Percentiles rank a stretch among this genome's conserved stretches.
These are phyloP conservation scores for Backusella circina DNA, from an alignment of 192 early-diverging fungal species.

Conservation along the genomic window DNA sequence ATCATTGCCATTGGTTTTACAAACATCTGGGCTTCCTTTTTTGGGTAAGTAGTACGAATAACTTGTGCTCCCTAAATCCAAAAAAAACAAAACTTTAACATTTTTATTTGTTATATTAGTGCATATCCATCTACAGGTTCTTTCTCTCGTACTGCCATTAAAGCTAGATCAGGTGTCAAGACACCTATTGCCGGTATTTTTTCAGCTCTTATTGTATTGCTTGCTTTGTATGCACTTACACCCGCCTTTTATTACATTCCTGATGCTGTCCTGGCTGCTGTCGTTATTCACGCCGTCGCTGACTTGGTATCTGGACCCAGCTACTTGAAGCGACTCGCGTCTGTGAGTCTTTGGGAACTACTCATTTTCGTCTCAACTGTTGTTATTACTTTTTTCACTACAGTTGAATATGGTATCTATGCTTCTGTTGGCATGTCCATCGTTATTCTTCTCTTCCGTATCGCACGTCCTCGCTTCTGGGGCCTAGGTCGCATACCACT, in stretches of 20 bases:
- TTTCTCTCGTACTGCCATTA: constrained; percentile 93
- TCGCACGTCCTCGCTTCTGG: constrained; percentile 70
- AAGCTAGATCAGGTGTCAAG: constrained; percentile 83
- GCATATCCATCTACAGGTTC: constrained; percentile 91
- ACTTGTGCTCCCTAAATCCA: not conserved
- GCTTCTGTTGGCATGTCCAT: constrained; percentile 67
- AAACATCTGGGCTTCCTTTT: constrained; percentile 84
- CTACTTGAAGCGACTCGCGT: constrained; percentile 60
- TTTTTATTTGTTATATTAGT: constrained; percentile 2
- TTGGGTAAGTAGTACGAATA: constrained; percentile 45
- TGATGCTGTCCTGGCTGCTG: constrained; percentile 72
- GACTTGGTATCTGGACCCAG: constrained; percentile 68
- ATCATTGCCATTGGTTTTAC: constrained; percentile 85
- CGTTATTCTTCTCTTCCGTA: constrained; percentile 70
- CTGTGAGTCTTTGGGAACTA: constrained; percentile 51
- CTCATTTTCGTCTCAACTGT: constrained; percentile 48
- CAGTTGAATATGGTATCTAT: constrained; percentile 72
- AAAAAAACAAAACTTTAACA: not conserved
- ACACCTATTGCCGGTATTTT: constrained; percentile 81
- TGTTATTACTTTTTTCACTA: constrained; percentile 61
- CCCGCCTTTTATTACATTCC: constrained; percentile 88
- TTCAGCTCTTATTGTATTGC: constrained; percentile 75
- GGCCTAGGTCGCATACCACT: constrained; percentile 42
- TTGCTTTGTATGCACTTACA: constrained; percentile 82
- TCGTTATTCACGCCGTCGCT: constrained; percentile 88